Percentiles rank a stretch among this genome's conserved stretches.
Evolutionary conservation across 371 early-diverging fungal species (phyloP).

Genomic region (Apophysomyces elegans): DNA sequence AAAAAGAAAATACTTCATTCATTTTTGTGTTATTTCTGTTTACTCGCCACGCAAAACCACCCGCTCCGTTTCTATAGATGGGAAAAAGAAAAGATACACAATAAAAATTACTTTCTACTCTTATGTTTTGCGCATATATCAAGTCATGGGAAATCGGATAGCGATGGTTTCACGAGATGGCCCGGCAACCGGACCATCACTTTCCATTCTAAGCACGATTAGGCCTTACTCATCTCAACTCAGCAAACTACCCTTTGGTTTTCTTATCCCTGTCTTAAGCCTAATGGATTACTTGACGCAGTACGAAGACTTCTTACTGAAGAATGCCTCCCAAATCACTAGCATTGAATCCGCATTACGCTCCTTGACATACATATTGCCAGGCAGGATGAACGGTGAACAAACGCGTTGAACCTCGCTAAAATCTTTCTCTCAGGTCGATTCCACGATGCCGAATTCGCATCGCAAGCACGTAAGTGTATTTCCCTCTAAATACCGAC

Average conservation of each 20-base stretch:
- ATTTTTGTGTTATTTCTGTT: neutral
- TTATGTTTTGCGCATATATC: too few relatives aligned
- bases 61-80: neutral
- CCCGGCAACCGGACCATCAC: neutral
- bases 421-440: conserved; percentile 64
- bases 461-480: conserved; percentile 85
- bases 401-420: neutral
- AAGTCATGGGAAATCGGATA: neutral
- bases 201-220: neutral
- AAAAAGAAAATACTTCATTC: neutral
- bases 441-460: conserved; percentile 92
- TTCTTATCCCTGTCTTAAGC: neutral
- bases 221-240: conserved; percentile 4
- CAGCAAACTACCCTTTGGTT: neutral
- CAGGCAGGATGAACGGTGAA: conserved; percentile 57
- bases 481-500: neutral
- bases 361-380: conserved; percentile 89
- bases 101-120: neutral
- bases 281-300: conserved; percentile 59
- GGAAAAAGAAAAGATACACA: neutral
- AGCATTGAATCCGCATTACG: conserved; percentile 87
- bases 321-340: conserved; percentile 87
- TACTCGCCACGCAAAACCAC: neutral
- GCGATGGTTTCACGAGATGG: conserved; percentile 1
- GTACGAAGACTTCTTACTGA: conserved; percentile 82